Evolutionary conservation across 495 filamentous ascomycete species (phyloP).

Genomic region (Neurospora sp.): DNA sequence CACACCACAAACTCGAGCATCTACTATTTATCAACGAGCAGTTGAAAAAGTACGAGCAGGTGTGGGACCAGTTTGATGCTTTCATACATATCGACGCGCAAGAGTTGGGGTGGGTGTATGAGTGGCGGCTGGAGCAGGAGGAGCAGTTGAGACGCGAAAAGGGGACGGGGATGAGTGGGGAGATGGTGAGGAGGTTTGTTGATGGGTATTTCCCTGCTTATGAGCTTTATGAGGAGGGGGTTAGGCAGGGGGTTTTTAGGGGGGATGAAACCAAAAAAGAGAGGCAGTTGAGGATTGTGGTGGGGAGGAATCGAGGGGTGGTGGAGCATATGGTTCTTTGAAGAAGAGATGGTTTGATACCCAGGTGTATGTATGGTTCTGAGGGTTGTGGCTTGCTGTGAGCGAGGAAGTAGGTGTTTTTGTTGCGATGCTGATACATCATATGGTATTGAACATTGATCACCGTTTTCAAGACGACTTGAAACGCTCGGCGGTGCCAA

Average conservation of each 20-base stretch:
- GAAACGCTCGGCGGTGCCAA: background rate
- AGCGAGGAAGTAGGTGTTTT: background rate
- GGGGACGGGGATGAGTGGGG: slow-evolving; percentile 60
- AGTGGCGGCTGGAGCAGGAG: slow-evolving; percentile 82
- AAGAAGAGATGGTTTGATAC: slow-evolving; percentile 1
- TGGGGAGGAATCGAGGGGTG: slow-evolving; percentile 57
- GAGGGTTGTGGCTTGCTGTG: background rate
- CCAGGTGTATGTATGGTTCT: background rate
- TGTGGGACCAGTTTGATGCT: slow-evolving; percentile 68
- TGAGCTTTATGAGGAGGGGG: slow-evolving; percentile 60
- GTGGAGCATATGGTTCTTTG: slow-evolving; percentile 46
- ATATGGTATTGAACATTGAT: too few species aligned
- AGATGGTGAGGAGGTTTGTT: slow-evolving; percentile 42
- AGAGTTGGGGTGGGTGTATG: slow-evolving; percentile 68
- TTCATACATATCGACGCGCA: slow-evolving; percentile 85
- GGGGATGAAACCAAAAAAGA: slow-evolving; percentile 25
- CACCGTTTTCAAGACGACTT: too few species aligned
- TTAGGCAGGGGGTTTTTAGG: slow-evolving; percentile 55
- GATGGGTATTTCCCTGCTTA: slow-evolving; percentile 52
- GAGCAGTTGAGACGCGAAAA: slow-evolving; percentile 43
- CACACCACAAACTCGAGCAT: slow-evolving; percentile 54
- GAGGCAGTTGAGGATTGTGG: slow-evolving; percentile 59
- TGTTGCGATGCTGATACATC: too few species aligned
- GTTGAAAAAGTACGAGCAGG: slow-evolving; percentile 56
- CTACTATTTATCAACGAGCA: slow-evolving; percentile 62